These are phyloP conservation scores for Chiua sp. DNA, from an alignment of 1,284 basidiomycete species.

Conservation along the genomic window DNA sequence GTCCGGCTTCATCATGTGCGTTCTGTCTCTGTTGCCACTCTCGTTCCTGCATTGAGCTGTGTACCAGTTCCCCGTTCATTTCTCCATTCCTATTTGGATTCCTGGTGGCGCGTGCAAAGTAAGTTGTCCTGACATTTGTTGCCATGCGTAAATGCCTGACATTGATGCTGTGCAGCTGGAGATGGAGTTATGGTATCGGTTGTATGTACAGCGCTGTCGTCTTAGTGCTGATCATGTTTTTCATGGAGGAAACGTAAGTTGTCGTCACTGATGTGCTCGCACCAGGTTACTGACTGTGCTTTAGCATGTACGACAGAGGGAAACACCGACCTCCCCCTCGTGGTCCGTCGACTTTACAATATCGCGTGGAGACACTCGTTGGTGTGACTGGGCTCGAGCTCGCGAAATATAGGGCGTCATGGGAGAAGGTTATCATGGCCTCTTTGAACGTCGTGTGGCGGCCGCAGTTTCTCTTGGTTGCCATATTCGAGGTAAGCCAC, in stretches of 20 bases:
- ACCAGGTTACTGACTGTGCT: conserved; percentile 9
- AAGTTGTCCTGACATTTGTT: conserved; percentile 6
- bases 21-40: conserved; percentile 30
- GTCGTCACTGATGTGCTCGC: not conserved
- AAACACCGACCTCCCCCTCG: conserved; percentile 54
- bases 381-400: conserved; percentile 70
- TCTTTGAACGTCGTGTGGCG: conserved; percentile 65
- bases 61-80: conserved; percentile 55
- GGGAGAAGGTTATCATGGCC: conserved; percentile 52
- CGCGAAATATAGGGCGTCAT: conserved; percentile 62
- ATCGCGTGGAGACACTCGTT: conserved; percentile 65
- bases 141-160: not conserved
- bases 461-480: conserved; percentile 61
- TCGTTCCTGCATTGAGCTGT: not conserved
- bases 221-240: conserved; percentile 58
- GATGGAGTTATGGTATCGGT: conserved; percentile 76
- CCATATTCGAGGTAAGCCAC: conserved; percentile 59
- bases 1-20: conserved; percentile 67
- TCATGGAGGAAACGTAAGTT: conserved; percentile 69
- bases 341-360: conserved; percentile 50
- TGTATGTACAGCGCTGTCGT: conserved; percentile 64
- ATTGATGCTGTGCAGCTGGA: conserved; percentile 48
- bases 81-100: conserved; percentile 76
- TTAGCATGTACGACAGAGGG: conserved; percentile 72
- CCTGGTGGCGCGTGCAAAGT: conserved; percentile 63